Conservation (phyloP, 2,329 filamentous ascomycete species). For the Colletotrichum sp. region DNA sequence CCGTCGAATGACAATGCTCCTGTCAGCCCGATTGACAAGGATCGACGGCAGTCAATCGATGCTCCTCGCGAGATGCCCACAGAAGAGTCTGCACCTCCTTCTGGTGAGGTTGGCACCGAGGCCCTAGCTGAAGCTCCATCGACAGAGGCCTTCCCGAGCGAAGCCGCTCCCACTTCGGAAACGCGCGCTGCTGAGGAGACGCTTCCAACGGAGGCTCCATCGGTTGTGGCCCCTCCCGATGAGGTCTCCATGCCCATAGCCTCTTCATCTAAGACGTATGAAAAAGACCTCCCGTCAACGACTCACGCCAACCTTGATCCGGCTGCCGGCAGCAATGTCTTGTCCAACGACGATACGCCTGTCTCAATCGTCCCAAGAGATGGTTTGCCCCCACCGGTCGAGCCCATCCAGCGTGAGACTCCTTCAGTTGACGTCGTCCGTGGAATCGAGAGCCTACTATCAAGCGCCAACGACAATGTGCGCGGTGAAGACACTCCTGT, state of each 20-base stretch:
- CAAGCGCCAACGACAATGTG: background rate
- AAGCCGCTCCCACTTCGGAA: background rate
- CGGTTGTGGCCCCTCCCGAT: background rate
- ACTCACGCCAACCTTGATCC: background rate
- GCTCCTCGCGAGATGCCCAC: background rate
- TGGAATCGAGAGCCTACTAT: background rate
- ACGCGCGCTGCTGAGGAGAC: background rate
- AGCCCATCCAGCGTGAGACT: background rate
- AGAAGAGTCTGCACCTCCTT: background rate
- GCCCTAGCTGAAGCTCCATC: background rate
- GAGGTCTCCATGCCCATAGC: background rate
- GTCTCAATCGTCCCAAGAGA: background rate
- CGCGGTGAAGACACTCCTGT: background rate
- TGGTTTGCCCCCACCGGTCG: background rate
- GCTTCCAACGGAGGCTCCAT: background rate
- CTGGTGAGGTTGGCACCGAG: background rate
- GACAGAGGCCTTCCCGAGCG: background rate
- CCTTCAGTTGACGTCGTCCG: background rate
- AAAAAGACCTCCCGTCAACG: background rate
- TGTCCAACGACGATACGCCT: background rate
- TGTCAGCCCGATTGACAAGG: background rate
- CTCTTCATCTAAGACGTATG: background rate
- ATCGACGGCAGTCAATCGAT: background rate
- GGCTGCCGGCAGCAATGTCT: background rate
- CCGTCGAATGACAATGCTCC: background rate